Evolutionary conservation across 2,329 filamentous ascomycete species (phyloP).

Genomic region (Aspergillus glaucus): DNA sequence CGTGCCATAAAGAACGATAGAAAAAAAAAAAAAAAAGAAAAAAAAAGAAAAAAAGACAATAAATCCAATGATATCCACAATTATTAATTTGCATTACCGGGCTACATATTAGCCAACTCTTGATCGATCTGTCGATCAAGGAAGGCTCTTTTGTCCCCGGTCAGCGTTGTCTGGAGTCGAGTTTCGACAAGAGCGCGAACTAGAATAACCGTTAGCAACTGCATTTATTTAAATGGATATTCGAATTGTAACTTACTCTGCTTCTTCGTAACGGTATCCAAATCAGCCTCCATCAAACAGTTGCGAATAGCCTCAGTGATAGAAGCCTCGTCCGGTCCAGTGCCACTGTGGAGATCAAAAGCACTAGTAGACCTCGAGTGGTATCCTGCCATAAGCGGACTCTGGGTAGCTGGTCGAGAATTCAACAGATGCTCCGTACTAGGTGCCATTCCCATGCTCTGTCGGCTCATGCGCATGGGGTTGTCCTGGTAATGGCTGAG

Average conservation of each 20-base stretch:
- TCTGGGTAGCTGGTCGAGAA: slow-evolving; percentile 35
- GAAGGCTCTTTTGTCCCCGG: slow-evolving; percentile 78
- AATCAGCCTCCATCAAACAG: slow-evolving; percentile 79
- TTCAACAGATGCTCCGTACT: slow-evolving; percentile 41
- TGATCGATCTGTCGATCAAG: slow-evolving; percentile 89
- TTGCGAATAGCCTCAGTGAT: slow-evolving; percentile 80
- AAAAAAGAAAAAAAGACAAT: too few species aligned
- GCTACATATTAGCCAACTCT: slow-evolving; percentile 87
- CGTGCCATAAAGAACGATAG: too few species aligned
- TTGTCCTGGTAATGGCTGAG: slow-evolving; percentile 44
- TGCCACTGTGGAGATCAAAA: slow-evolving; percentile 52
- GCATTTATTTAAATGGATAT: background rate
- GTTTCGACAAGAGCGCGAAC: slow-evolving; percentile 87
- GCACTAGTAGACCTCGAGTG: slow-evolving; percentile 48
- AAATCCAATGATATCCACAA: too few species aligned
- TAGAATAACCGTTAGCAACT: slow-evolving; percentile 12
- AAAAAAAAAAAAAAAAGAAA: too few species aligned
- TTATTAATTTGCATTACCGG: too few species aligned
- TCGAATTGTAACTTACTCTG: slow-evolving; percentile 51
- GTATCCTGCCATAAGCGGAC: slow-evolving; percentile 42
- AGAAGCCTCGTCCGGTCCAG: slow-evolving; percentile 67
- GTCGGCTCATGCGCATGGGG: slow-evolving; percentile 27
- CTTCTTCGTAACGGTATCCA: slow-evolving; percentile 98
- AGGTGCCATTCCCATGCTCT: slow-evolving; percentile 35
- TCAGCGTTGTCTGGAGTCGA: slow-evolving; percentile 80